Base-by-base conservation (phyloP, 2,329 filamentous ascomycete genomes). In the Fusarium zealandicum region DNA sequence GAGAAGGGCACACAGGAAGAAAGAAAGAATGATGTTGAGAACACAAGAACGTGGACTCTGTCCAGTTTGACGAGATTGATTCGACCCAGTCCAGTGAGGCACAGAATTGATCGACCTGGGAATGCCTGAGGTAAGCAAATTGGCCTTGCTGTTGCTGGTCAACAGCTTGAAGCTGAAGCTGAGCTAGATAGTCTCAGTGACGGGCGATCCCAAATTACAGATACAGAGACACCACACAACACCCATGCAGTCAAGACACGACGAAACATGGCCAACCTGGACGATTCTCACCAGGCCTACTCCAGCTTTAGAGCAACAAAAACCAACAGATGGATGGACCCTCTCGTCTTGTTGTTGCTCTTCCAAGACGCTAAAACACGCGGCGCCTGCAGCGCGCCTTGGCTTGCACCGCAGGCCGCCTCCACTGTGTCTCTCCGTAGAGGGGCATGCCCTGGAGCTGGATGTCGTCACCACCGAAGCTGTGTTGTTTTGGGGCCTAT, bases 121-220 rank as follows among this genome's bases (percentile, higher is more conserved):
- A 61, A 50, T 61, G 37, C 40, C 58, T 61, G 58, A 61, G 43
- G 59, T 62, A 63, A 62, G 59, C 59, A 63, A 55, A 47, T 30
- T 12, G 28, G 4, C 12, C 35, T 33, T 7, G 20, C 56, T 59
- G 51, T 62, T 59, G 59, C 59, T 56, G 54, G 59, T 48, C 50
- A 59, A 63, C 54, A 59, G 28, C 16, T 39, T 47, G 44, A 47
- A 32, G 30, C 46, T 50, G 54, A 51, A 62, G 58, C 48, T 54
- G 51, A 36, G 33, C 16, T 44, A 16, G 25, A 37, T 16, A 45
- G 56, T 62, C 54, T 55, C 54, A 47, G 54, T 55, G 58, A 62
- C 45, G 54, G 59, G 28, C 3, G 12, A 13, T 30, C 12, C 28
- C 5, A 12, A 13, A 9, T 11, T 10, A 30, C 6, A 30, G 28